Percentiles rank a stretch among this genome's conserved stretches.
Conservation (phyloP, 1,284 basidiomycete species). For the Sparassis latifolia region DNA sequence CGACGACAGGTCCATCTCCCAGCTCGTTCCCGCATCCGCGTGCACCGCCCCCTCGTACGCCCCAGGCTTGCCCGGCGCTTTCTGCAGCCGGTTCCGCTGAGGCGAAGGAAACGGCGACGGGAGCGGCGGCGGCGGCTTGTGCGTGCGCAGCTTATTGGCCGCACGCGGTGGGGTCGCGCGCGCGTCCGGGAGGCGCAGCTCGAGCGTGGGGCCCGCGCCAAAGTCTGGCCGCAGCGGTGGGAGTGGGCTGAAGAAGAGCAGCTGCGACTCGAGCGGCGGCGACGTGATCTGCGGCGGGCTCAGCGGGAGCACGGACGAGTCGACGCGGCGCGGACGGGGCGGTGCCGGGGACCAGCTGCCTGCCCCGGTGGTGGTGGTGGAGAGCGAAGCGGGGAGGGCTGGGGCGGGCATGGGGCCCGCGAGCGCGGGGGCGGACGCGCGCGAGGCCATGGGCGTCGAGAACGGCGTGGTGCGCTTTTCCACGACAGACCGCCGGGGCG, state of each 20-base stretch:
- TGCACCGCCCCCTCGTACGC: neutral
- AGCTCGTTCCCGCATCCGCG: neutral
- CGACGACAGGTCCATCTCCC: neutral
- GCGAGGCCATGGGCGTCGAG: slow-evolving; percentile 6
- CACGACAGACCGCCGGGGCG: slow-evolving; percentile 15
- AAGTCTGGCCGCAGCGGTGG: slow-evolving; percentile 9
- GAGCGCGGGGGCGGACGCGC: neutral
- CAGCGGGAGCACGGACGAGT: slow-evolving; percentile 24
- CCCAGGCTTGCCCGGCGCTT: slow-evolving; percentile 5
- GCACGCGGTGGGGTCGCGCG: neutral
- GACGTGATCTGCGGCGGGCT: slow-evolving; percentile 29
- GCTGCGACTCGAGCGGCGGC: slow-evolving; percentile 27
- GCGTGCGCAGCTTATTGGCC: slow-evolving; percentile 16
- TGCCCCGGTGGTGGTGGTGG: too few relatives aligned
- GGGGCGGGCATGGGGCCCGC: neutral
- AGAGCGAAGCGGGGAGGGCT: too few relatives aligned
- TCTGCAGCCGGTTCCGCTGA: slow-evolving; percentile 18
- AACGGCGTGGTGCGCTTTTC: slow-evolving; percentile 15
- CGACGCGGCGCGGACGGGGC: slow-evolving; percentile 7
- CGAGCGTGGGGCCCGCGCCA: slow-evolving; percentile 12
- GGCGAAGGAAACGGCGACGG: slow-evolving; percentile 23
- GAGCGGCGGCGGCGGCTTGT: slow-evolving; percentile 15
- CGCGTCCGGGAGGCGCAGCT: slow-evolving; percentile 5
- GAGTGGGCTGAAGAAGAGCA: slow-evolving; percentile 22
- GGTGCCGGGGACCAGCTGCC: too few relatives aligned